A percentile compares a stretch with the other conserved stretches of the same genome.
Evolutionary conservation across 306 rosid genomes (phyloP).

Genomic region (Vachellia collinsii): DNA sequence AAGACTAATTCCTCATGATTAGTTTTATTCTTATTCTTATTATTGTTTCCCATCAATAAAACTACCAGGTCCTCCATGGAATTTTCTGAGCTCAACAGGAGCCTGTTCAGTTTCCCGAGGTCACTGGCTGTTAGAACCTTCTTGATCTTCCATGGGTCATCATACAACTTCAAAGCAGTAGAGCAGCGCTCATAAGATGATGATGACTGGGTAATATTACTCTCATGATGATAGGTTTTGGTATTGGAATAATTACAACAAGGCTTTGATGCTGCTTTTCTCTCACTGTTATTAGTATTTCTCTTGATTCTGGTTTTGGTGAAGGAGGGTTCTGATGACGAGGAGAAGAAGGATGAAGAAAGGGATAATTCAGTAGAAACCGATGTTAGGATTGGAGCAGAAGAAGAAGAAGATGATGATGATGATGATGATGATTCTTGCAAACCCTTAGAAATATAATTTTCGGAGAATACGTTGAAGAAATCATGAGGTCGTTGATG

Average conservation of each 20-base stretch:
- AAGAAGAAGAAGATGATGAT: not conserved
- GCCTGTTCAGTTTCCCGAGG: constrained; percentile 22
- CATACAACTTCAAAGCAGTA: constrained; percentile 17
- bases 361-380: constrained; percentile 7
- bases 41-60: not conserved
- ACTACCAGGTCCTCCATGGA: not conserved
- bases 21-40: not conserved
- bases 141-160: constrained; percentile 38
- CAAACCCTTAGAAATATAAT: not conserved
- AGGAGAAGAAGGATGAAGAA: not conserved
- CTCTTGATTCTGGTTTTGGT: not conserved
- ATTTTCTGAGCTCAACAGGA: constrained; percentile 3
- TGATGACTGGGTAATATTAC: not conserved
- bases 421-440: not conserved
- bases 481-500: not conserved
- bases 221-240: not conserved
- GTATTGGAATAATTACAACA: not conserved
- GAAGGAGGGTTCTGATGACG: not conserved
- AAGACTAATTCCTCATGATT: not conserved
- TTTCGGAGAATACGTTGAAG: not conserved
- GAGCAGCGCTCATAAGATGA: not conserved
- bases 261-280: not conserved
- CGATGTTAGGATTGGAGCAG: not conserved
- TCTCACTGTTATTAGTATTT: not conserved
- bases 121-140: constrained; percentile 31